These are phyloP conservation scores for Euphorbia lathyris DNA, from an alignment of 345 rosid genomes.

Conservation along the genomic window DNA sequence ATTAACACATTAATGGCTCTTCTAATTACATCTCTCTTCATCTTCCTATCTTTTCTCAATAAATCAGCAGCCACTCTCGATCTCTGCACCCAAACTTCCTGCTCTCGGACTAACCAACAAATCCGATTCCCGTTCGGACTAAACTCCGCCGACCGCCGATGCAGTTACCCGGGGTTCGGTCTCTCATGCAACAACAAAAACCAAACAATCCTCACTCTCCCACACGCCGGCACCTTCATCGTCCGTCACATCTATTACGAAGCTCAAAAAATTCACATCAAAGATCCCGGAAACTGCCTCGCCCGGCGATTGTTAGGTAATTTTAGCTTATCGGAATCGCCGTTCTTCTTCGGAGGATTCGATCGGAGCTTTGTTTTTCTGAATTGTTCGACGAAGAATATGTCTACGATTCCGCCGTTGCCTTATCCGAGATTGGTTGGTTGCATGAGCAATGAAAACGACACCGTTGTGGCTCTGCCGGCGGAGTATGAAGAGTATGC, in stretches of 20 bases:
- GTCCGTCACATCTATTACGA: conserved; percentile 40
- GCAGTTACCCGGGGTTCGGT: conserved; percentile 42
- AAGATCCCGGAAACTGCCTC: conserved; percentile 42
- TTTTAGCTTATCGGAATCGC: conserved; percentile 30
- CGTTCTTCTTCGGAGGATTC: conserved; percentile 14
- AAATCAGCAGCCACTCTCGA: background rate
- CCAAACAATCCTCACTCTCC: conserved; percentile 30
- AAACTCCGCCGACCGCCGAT: background rate
- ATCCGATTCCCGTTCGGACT: background rate
- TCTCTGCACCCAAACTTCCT: background rate
- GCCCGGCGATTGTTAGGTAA: conserved; percentile 23
- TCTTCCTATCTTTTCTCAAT: background rate
- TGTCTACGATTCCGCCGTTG: background rate
- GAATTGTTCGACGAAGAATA: conserved; percentile 28
- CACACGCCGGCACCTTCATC: conserved; percentile 32
- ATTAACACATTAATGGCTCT: background rate
- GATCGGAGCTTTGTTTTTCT: conserved; percentile 21
- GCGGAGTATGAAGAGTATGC: background rate
- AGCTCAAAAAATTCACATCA: conserved; percentile 23
- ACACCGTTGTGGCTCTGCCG: conserved; percentile 24
- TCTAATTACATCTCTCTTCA: background rate
- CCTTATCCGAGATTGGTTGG: background rate
- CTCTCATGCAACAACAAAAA: conserved; percentile 34
- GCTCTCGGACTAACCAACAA: background rate
- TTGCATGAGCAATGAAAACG: conserved; percentile 40